These are phyloP conservation scores for Kluyveromyces starmeri DNA, from an alignment of 805 yeast species.

Conservation along the genomic window DNA sequence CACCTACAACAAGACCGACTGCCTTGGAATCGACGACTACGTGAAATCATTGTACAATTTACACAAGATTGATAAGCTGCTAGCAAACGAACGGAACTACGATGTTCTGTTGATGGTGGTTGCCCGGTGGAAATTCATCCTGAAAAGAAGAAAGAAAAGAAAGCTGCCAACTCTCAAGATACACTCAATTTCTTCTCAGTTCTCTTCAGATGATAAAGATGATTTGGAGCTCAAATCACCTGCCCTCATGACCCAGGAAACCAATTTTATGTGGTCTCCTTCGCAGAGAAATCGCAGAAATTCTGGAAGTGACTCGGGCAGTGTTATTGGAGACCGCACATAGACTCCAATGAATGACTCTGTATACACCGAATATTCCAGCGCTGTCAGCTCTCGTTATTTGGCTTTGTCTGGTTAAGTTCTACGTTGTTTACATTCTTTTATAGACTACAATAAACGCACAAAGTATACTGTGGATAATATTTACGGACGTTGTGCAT, in stretches of 20 bases:
- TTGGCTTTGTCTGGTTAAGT: no score
- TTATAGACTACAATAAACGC: no score
- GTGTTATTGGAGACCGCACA: no score
- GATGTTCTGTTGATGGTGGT: slow-evolving; percentile 31
- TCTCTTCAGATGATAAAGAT: neutral
- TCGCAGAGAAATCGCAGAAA: no score
- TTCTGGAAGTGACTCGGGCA: no score
- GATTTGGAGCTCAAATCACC: slow-evolving; percentile 2
- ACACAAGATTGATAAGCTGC: slow-evolving; percentile 44
- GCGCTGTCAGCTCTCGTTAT: no score
- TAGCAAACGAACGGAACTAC: slow-evolving; percentile 26
- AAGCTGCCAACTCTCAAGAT: neutral
- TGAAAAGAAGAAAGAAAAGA: slow-evolving; percentile 5
- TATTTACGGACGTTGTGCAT: no score
- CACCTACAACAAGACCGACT: slow-evolving; percentile 65
- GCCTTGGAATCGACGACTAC: slow-evolving; percentile 64
- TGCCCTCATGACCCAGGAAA: slow-evolving; percentile 1
- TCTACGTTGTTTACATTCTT: no score
- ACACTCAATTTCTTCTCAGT: neutral
- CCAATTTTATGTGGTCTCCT: slow-evolving; percentile 3
- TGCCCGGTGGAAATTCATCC: slow-evolving; percentile 29
- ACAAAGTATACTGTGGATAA: no score
- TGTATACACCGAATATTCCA: no score
- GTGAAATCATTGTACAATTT: slow-evolving; percentile 51
- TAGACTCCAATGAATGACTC: no score